phyloP scores from a whole-genome alignment of 208 protist species.

The Leishmania tarentolae region DNA sequence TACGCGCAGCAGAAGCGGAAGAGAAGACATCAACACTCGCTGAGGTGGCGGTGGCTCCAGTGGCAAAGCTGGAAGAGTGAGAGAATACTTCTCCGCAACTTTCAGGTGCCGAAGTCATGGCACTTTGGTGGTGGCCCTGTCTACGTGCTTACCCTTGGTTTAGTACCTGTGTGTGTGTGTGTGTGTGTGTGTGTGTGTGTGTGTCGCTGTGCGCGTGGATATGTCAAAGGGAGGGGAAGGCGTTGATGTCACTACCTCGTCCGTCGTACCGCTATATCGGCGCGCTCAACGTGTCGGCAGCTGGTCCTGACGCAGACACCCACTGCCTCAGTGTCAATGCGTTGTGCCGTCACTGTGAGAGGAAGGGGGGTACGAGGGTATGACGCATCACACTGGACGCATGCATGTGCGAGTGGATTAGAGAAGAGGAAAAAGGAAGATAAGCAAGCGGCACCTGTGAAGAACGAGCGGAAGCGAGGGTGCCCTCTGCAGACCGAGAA shows the following conservation, averaged over 20 bases:
- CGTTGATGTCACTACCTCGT: not conserved
- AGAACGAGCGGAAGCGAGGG: not conserved
- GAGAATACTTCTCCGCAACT: not conserved
- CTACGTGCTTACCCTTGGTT: not conserved
- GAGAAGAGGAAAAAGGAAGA: not conserved
- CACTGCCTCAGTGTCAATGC: not conserved
- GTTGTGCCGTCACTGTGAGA: not conserved
- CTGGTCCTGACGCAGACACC: not conserved
- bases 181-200: not conserved
- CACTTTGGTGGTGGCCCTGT: not conserved
- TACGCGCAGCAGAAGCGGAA: slow-evolving; percentile 39
- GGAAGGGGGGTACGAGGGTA: not conserved
- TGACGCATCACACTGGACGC: not conserved
- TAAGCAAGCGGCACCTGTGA: not conserved
- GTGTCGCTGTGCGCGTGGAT: not conserved
- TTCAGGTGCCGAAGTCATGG: slow-evolving; percentile 3
- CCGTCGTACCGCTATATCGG: not conserved
- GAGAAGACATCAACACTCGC: slow-evolving; percentile 18
- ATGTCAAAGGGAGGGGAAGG: not conserved
- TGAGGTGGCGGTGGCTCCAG: not conserved
- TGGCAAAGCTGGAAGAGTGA: not conserved
- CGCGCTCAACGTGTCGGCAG: not conserved
- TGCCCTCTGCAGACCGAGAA: not conserved
- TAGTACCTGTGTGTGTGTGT: not conserved
- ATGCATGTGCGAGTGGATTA: not conserved